Evolutionary conservation across 352 stramenopile species (phyloP).

Genomic region (Blastocystis sp.): DNA sequence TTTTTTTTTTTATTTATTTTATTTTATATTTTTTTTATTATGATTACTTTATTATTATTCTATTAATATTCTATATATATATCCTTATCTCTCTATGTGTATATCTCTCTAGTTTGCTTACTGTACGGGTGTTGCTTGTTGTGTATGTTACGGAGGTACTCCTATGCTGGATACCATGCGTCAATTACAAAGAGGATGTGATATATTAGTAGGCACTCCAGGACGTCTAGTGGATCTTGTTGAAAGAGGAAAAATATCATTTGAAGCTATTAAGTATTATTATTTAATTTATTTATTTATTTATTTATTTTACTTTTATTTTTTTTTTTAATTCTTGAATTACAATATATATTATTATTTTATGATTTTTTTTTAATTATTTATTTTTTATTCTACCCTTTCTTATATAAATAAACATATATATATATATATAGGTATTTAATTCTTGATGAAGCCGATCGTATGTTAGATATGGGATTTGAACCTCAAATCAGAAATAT

Average conservation of each 20-base stretch:
- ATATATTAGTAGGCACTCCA: constrained; percentile 93
- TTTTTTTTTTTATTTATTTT: background rate
- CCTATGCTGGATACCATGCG: constrained; percentile 58
- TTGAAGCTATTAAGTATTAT: constrained; percentile 59
- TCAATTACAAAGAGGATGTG: constrained; percentile 53
- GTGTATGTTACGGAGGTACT: constrained; percentile 77
- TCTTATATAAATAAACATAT: too few species aligned
- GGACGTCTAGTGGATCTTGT: constrained; percentile 88
- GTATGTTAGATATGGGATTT: constrained; percentile 99
- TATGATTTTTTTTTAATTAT: too few species aligned
- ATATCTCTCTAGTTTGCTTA: constrained; percentile 78
- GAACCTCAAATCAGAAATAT: constrained; percentile 93
- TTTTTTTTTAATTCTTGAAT: too few species aligned
- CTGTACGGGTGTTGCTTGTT: constrained; percentile 70
- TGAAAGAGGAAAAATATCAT: constrained; percentile 69
- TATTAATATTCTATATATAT: too few species aligned
- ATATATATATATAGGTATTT: constrained; percentile 54
- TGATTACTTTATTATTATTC: background rate
- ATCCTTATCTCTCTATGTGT: too few species aligned
- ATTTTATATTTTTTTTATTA: constrained; percentile 40
- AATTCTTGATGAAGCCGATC: constrained; percentile 93
- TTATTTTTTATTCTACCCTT: too few species aligned
- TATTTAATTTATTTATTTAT: background rate
- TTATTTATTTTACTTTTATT: too few species aligned
- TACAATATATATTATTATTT: too few species aligned